Conservation (phyloP, 2,329 filamentous ascomycete species). For the Cryphonectria nitschkei region DNA sequence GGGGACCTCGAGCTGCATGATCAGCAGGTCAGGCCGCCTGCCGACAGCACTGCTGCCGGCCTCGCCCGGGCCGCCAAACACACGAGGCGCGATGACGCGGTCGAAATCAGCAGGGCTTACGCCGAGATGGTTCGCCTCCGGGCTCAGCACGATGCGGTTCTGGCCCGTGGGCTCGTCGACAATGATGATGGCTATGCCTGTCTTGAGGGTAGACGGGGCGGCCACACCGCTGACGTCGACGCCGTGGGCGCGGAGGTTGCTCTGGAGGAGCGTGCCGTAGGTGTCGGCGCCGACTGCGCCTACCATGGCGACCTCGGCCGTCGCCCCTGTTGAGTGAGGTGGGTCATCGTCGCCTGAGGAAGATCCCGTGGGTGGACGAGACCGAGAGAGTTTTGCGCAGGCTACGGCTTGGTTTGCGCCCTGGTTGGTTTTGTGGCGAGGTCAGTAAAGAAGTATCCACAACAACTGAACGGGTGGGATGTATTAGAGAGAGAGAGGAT, state of each 20-base stretch:
- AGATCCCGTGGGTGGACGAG: constrained; percentile 30
- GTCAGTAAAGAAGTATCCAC: background rate
- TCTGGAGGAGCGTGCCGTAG: constrained; percentile 64
- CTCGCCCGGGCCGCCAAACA: constrained; percentile 31
- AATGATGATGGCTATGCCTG: constrained; percentile 75
- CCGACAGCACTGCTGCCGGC: no score
- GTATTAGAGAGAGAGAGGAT: background rate
- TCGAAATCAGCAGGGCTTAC: constrained; percentile 17
- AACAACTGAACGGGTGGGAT: no score
- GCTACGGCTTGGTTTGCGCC: constrained; percentile 95
- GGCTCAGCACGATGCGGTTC: constrained; percentile 75
- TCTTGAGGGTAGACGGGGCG: constrained; percentile 51
- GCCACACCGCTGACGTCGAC: constrained; percentile 62
- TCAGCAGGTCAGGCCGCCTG: constrained; percentile 61
- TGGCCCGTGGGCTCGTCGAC: constrained; percentile 74
- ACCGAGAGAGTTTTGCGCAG: constrained; percentile 77
- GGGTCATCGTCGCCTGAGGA: constrained; percentile 32
- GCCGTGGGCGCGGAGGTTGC: constrained; percentile 62
- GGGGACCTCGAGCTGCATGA: constrained; percentile 81
- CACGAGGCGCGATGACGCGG: background rate
- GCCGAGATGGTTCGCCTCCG: constrained; percentile 66
- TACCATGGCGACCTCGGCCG: constrained; percentile 64
- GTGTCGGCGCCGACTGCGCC: constrained; percentile 73
- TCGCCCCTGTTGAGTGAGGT: constrained; percentile 60
- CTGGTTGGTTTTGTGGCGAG: constrained; percentile 7